These are phyloP conservation scores for Xeromyces bisporus DNA, from an alignment of 495 filamentous ascomycete species.

Conservation along the genomic window DNA sequence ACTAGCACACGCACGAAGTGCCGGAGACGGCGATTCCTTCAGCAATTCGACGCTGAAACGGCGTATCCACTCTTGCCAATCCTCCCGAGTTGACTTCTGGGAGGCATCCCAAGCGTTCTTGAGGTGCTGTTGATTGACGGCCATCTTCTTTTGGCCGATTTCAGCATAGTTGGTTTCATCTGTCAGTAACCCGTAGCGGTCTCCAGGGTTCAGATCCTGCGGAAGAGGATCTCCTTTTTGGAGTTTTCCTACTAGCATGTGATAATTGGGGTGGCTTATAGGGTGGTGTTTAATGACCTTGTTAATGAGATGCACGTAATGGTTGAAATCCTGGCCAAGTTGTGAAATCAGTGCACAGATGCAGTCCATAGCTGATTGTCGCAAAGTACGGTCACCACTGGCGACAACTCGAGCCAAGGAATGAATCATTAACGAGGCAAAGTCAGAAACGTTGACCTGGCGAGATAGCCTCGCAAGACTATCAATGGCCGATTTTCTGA, in stretches of 20 bases:
- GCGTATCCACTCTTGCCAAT: conserved; percentile 98
- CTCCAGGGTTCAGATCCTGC: conserved; percentile 82
- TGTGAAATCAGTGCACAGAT: conserved; percentile 91
- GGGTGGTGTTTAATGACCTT: conserved; percentile 50
- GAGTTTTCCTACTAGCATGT: conserved; percentile 75
- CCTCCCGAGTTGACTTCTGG: conserved; percentile 87
- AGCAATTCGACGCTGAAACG: conserved; percentile 90
- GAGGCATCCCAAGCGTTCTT: conserved; percentile 95
- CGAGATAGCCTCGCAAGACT: conserved; percentile 86
- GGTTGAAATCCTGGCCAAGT: conserved; percentile 82
- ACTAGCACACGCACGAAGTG: conserved; percentile 79
- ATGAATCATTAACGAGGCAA: conserved; percentile 86
- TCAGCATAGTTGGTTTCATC: conserved; percentile 70
- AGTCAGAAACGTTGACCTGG: conserved; percentile 95
- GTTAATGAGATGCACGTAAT: conserved; percentile 81
- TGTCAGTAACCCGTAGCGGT: conserved; percentile 57
- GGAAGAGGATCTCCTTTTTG: conserved; percentile 87
- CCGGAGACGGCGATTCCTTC: conserved; percentile 90
- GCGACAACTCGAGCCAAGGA: conserved; percentile 66
- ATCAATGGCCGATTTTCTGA: conserved; percentile 82
- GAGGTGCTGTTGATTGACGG: conserved; percentile 90
- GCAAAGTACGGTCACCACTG: conserved; percentile 49
- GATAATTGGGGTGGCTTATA: conserved; percentile 73
- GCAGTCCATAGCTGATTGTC: conserved; percentile 81
- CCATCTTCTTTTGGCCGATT: conserved; percentile 78